Evolutionary conservation across 116 monocot species (phyloP).

Genomic region (Zostera marina): DNA sequence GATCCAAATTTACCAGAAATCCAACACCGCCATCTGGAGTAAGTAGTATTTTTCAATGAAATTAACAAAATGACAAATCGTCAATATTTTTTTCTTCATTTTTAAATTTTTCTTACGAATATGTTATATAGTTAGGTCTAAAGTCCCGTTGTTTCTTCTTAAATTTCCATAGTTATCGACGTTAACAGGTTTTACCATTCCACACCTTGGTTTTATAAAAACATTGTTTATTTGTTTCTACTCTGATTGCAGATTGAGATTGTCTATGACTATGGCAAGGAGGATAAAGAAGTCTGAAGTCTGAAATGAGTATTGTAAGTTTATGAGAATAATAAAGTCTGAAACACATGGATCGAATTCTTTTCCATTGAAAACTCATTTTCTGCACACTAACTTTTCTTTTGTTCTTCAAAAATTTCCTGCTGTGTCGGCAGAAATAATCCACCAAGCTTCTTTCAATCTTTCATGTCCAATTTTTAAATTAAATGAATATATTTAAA

Average conservation of each 20-base stretch:
- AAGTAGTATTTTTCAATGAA: constrained; percentile 7
- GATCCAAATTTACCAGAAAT: constrained; percentile 74
- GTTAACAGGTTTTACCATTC: too few relatives aligned
- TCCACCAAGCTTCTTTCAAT: too few relatives aligned
- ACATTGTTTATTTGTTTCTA: not conserved
- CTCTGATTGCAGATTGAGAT: constrained; percentile 4
- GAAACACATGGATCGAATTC: too few relatives aligned
- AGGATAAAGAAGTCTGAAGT: constrained; percentile 1
- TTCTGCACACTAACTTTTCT: too few relatives aligned
- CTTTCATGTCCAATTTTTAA: too few relatives aligned
- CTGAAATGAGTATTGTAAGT: too few relatives aligned
- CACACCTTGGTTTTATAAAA: not conserved
- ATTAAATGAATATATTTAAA: too few relatives aligned
- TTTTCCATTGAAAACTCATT: too few relatives aligned
- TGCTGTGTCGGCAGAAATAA: too few relatives aligned
- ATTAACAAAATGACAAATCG: not conserved
- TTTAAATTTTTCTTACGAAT: too few relatives aligned
- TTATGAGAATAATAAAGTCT: too few relatives aligned
- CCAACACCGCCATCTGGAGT: constrained; percentile 75
- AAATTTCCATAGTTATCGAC: not conserved
- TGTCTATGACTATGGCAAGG: constrained; percentile 8
- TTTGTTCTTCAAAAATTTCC: too few relatives aligned
- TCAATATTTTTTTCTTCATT: not conserved
- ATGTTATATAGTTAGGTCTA: not conserved
- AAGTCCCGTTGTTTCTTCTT: not conserved